Conservation (phyloP, 192 early-diverging fungal genomes). For the Phlyctochytrium bullatum region DNA sequence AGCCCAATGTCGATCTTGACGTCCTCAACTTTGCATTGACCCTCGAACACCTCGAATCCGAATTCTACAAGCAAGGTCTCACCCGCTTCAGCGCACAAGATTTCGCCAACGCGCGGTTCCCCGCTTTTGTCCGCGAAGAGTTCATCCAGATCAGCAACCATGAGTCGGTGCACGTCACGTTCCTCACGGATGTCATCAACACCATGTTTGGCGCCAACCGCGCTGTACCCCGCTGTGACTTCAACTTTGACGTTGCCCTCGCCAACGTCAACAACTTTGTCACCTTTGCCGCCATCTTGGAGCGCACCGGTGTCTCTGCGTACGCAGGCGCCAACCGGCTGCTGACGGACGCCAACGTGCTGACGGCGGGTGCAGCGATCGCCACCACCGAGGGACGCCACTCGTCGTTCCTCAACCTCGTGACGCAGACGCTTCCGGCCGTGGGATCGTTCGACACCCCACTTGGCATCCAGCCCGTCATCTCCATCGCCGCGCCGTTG, state of each 20-base stretch:
- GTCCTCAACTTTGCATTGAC: conserved; percentile 47
- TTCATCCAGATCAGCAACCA: conserved; percentile 28
- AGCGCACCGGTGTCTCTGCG: conserved; percentile 50
- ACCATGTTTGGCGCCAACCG: conserved; percentile 29
- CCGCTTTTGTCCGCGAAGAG: conserved; percentile 22
- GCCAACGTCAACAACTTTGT: conserved; percentile 39
- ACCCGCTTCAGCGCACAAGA: conserved; percentile 20
- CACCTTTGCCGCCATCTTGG: conserved; percentile 41
- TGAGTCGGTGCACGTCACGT: conserved; percentile 38
- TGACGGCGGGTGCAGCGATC: conserved; percentile 53
- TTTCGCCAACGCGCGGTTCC: conserved; percentile 32
- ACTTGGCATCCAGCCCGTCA: conserved; percentile 35
- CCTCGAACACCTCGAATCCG: conserved; percentile 38
- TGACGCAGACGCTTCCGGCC: conserved; percentile 11
- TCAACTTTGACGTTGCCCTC: conserved; percentile 38
- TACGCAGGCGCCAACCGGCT: conserved; percentile 47
- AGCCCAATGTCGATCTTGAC: conserved; percentile 24
- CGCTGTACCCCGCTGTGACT: conserved; percentile 33
- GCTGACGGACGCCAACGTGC: conserved; percentile 31
- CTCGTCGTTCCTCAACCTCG: conserved; percentile 47
- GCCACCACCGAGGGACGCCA: conserved; percentile 57
- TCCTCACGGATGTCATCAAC: conserved; percentile 26
- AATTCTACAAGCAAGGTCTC: conserved; percentile 34
- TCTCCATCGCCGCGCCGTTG: conserved; percentile 49
- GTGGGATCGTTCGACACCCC: conserved; percentile 52